These are phyloP conservation scores for Yamadazyma diddensiae DNA, from an alignment of 1,139 yeast species.

Conservation along the genomic window DNA sequence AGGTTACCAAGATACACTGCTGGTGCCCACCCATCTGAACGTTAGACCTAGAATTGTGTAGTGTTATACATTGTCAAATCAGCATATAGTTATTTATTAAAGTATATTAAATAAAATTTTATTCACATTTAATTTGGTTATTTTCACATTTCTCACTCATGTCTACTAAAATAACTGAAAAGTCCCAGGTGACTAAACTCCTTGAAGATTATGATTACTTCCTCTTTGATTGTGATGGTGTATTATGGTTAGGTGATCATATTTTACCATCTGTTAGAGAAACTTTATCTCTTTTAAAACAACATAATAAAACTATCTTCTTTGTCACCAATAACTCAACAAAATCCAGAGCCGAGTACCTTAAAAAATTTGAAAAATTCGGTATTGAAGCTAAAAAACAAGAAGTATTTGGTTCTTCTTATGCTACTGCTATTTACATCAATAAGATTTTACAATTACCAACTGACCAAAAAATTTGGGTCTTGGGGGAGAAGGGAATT, in stretches of 20 bases:
- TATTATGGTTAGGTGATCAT: conserved; percentile 49
- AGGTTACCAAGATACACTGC: conserved; percentile 46
- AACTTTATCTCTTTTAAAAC: conserved; percentile 34
- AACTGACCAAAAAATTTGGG: conserved; percentile 54
- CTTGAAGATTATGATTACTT: conserved; percentile 39
- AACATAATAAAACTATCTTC: conserved; percentile 55
- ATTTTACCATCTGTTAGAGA: conserved; percentile 40
- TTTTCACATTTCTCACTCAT: conserved; percentile 10
- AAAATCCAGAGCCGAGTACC: conserved; percentile 76
- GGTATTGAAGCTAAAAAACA: conserved; percentile 67
- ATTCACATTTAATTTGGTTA: background rate
- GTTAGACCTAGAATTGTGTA: conserved; percentile 5
- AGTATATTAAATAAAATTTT: too few species aligned
- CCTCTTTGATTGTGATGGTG: conserved; percentile 49
- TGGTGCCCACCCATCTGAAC: conserved; percentile 37
- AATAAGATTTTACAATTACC: conserved; percentile 69
- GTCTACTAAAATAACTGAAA: conserved; percentile 18
- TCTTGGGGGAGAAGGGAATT: conserved; percentile 46
- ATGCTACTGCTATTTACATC: conserved; percentile 85
- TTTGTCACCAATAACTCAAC: conserved; percentile 96
- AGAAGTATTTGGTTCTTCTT: conserved; percentile 88
- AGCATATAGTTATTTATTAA: too few species aligned
- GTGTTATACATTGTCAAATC: background rate
- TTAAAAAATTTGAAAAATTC: conserved; percentile 68
- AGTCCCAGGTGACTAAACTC: conserved; percentile 17